Evolutionary conservation across 2,329 filamentous ascomycete genomes (phyloP).

Genomic region (Fusarium longipes): DNA sequence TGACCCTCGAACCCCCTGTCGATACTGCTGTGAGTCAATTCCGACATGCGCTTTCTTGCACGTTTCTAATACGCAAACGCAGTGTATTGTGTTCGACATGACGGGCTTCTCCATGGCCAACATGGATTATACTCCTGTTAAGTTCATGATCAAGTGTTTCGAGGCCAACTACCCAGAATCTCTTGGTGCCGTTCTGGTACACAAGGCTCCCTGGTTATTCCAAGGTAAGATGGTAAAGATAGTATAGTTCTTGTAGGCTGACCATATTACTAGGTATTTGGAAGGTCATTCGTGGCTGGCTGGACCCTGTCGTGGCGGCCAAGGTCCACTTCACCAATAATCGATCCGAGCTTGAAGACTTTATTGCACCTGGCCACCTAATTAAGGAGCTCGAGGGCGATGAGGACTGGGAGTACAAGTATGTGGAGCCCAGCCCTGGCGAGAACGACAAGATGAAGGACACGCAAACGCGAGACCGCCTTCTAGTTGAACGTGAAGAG

Average conservation of each 20-base stretch:
- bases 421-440: constrained; percentile 77
- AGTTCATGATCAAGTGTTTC: constrained; percentile 99
- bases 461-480: constrained; percentile 67
- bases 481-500: constrained; percentile 71
- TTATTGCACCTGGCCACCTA: constrained; percentile 77
- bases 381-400: constrained; percentile 86
- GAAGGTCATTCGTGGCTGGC: constrained; percentile 95
- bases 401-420: constrained; percentile 86
- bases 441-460: constrained; percentile 84
- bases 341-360: constrained; percentile 79
- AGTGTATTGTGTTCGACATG: constrained; percentile 97
- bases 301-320: constrained; percentile 93
- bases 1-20: constrained; percentile 81
- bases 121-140: constrained; percentile 98
- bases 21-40: constrained; percentile 84
- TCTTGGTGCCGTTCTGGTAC: constrained; percentile 88
- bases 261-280: constrained; percentile 74
- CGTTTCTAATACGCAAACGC: constrained; percentile 37
- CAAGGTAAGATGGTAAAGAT: constrained; percentile 71
- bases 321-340: constrained; percentile 96
- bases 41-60: background rate
- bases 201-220: constrained; percentile 98
- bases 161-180: constrained; percentile 98
- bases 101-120: constrained; percentile 92
- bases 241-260: background rate